Base-by-base conservation (phyloP, 495 filamentous ascomycete genomes). In the Tetracladium marchalianum region DNA sequence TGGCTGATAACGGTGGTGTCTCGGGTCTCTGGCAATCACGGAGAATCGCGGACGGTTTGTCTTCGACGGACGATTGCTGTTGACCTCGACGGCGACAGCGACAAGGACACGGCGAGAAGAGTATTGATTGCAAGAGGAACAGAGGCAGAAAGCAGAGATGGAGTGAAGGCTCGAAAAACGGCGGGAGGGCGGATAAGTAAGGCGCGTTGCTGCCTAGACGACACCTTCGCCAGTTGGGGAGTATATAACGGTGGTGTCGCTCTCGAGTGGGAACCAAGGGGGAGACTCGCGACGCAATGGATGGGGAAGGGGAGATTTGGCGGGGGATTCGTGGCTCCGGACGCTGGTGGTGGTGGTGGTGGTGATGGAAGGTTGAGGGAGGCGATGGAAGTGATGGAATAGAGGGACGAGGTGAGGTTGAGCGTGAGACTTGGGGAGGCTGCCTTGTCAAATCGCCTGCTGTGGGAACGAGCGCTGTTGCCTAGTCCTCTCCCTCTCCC, bases 211-310 rank as follows among this genome's bases (percentile, higher is more conserved):
- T 55, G 52, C 52, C 52, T 55, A 31, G 48, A 51, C 40, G 33
- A 9, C 18, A n/a, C 22, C 22, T 7, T 22, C 7, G 15, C n/a
- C 13, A 31, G 27, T 31, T 4, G 19, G 6, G 24, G 43, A 47
- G 43, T 54, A 54, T 54, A 50, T 50, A 50, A 27, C 7, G 7
- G 7, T 27, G 22, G n/a, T n/a, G n/a, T n/a, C 22, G 22, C 22
- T 27, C 32, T 72, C 74, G 24, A 52, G 35, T n/a, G 51, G 51
- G 27, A 50, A 52, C 32, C 3, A 27, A 27, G 55, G 10, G 55
- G 54, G 11, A 61, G 60, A 44, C 54, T 53, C 17, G 65, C 62
- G 6, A 70, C 22, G 22, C 22, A 27, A 27, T 54, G 49, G 15
- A 60, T 63, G 10, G 57, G 55, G 42, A 54, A 54, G 33, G 55